Evolutionary conservation across 768 basidiomycete genomes (phyloP).

Genomic region (Podaxis carcinomalis): DNA sequence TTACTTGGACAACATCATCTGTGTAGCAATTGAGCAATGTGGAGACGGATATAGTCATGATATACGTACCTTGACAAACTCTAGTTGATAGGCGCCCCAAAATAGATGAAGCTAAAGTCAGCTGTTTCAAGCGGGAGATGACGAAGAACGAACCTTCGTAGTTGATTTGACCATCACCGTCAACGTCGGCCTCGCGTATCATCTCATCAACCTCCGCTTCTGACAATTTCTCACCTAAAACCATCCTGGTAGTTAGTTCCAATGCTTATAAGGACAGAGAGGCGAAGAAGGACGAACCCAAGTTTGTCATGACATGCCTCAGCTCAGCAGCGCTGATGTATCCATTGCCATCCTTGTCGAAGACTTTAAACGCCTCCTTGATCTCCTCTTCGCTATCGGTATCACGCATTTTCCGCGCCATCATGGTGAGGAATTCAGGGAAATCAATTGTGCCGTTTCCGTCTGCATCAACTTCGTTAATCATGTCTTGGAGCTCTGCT

Average conservation of each 20-base stretch:
- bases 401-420: conserved; percentile 30
- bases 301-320: conserved; percentile 90
- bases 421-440: conserved; percentile 40
- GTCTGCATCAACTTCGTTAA: conserved; percentile 39
- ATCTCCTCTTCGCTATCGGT: conserved; percentile 32
- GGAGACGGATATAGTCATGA: background rate
- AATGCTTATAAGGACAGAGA: background rate
- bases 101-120: background rate
- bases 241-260: background rate
- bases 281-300: conserved; percentile 48
- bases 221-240: conserved; percentile 75
- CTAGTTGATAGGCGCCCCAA: background rate
- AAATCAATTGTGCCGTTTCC: conserved; percentile 43
- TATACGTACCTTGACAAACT: conserved; percentile 13
- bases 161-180: conserved; percentile 93
- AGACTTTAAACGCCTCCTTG: conserved; percentile 50
- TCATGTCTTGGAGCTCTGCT: conserved; percentile 40
- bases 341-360: conserved; percentile 95
- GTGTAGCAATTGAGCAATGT: background rate
- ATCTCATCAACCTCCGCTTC: conserved; percentile 91
- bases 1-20: conserved; percentile 16
- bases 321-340: conserved; percentile 87
- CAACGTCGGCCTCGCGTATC: conserved; percentile 94
- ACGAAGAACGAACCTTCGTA: conserved; percentile 57
- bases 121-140: background rate